These are phyloP conservation scores for Colletotrichum trifolii DNA, from an alignment of 2,329 filamentous ascomycete genomes.

Conservation along the genomic window DNA sequence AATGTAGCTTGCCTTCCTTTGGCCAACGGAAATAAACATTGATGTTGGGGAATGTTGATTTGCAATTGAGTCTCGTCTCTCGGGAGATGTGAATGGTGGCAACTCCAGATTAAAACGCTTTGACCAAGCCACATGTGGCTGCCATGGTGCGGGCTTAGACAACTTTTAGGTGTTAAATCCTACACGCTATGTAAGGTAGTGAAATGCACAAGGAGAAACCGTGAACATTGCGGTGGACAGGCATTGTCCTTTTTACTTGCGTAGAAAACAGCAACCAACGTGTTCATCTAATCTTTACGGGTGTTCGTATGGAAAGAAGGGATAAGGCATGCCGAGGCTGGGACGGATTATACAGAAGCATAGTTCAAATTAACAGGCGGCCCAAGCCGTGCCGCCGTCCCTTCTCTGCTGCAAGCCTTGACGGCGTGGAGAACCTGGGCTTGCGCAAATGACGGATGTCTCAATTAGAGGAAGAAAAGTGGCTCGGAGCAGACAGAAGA, in stretches of 20 bases:
- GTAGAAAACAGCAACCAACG: background rate
- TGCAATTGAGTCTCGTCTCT: conserved; percentile 17
- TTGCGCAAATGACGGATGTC: conserved; percentile 21
- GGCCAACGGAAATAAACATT: too few species aligned
- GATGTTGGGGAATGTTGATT: conserved; percentile 12
- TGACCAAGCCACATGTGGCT: background rate
- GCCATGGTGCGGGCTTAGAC: too few species aligned
- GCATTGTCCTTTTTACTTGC: background rate
- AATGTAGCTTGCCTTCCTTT: background rate
- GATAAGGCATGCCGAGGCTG: conserved; percentile 1
- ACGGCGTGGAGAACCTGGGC: conserved; percentile 20
- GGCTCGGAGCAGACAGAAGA: background rate
- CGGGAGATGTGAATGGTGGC: background rate
- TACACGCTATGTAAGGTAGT: too few species aligned
- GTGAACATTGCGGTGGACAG: too few species aligned
- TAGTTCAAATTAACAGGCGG: conserved; percentile 12
- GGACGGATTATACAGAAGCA: background rate
- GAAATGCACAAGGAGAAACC: too few species aligned
- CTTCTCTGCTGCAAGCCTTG: background rate
- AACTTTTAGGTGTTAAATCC: too few species aligned
- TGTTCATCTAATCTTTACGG: background rate
- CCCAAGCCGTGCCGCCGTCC: conserved; percentile 20
- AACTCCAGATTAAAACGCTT: background rate
- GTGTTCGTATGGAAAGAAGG: conserved; percentile 1
- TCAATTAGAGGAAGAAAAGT: conserved; percentile 24